Percentiles rank a stretch among this genome's conserved stretches.
Conservation (phyloP, 331 rosid genomes). For the Saraca asoca region DNA sequence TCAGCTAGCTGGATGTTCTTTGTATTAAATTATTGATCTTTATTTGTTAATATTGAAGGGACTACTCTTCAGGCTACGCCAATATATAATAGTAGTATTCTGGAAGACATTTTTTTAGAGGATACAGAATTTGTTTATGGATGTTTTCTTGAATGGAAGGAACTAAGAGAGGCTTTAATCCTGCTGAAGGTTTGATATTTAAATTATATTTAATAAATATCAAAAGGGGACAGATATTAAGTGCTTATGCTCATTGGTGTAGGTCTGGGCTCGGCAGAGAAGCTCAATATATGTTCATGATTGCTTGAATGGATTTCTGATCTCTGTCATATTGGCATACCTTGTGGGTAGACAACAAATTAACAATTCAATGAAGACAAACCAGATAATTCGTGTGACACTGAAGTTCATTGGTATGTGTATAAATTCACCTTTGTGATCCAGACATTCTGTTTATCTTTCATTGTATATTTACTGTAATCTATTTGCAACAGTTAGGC, state of each 20-base stretch:
- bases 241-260: slow-evolving; percentile 28
- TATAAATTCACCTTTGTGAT: slow-evolving; percentile 13
- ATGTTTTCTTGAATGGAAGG: slow-evolving; percentile 64
- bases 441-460: slow-evolving; percentile 9
- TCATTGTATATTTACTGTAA: slow-evolving; percentile 12
- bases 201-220: not conserved
- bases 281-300: slow-evolving; percentile 65
- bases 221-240: slow-evolving; percentile 7
- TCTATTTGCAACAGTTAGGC: slow-evolving; percentile 24
- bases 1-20: slow-evolving; percentile 3
- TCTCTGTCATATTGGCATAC: slow-evolving; percentile 69
- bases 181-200: slow-evolving; percentile 67
- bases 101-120: slow-evolving; percentile 85
- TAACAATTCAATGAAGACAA: slow-evolving; percentile 64
- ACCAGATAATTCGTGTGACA: slow-evolving; percentile 68
- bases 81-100: slow-evolving; percentile 81
- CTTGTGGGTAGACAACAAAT: slow-evolving; percentile 58
- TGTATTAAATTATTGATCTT: slow-evolving; percentile 23
- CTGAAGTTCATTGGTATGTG: slow-evolving; percentile 72
- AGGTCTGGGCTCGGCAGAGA: slow-evolving; percentile 93
- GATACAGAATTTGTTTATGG: slow-evolving; percentile 54
- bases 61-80: slow-evolving; percentile 66
- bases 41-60: slow-evolving; percentile 47
- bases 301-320: slow-evolving; percentile 75
- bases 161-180: slow-evolving; percentile 65